phyloP scores from a whole-genome alignment of 1,284 basidiomycete species.

The Apiotrichum gamsii region DNA sequence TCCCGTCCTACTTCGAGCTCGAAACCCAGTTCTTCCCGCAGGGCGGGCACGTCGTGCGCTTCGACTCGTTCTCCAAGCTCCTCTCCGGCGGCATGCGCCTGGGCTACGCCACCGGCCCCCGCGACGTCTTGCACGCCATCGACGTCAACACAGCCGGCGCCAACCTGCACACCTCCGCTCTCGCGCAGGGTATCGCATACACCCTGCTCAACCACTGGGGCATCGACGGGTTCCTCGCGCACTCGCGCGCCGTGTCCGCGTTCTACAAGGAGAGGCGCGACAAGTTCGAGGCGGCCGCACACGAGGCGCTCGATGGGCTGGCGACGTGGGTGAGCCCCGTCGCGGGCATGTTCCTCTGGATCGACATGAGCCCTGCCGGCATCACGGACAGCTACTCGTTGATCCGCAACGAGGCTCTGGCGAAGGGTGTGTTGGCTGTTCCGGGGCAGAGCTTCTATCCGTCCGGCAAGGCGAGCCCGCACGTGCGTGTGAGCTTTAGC shows the following conservation, averaged over 20 bases:
- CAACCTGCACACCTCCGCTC: slow-evolving; percentile 71
- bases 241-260: slow-evolving; percentile 63
- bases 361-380: slow-evolving; percentile 44
- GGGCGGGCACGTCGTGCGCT: slow-evolving; percentile 72
- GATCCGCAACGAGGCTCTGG: slow-evolving; percentile 69
- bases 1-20: slow-evolving; percentile 70
- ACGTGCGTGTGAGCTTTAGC: slow-evolving; percentile 75
- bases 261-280: slow-evolving; percentile 71
- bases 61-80: slow-evolving; percentile 84
- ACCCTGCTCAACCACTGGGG: slow-evolving; percentile 71
- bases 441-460: slow-evolving; percentile 73
- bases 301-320: slow-evolving; percentile 64
- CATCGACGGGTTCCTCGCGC: slow-evolving; percentile 66
- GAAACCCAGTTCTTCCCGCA: slow-evolving; percentile 52
- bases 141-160: slow-evolving; percentile 55
- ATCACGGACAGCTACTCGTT: slow-evolving; percentile 64
- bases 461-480: slow-evolving; percentile 59
- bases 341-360: slow-evolving; percentile 90
- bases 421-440: slow-evolving; percentile 77
- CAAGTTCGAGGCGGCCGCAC: slow-evolving; percentile 74
- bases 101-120: slow-evolving; percentile 77
- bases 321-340: slow-evolving; percentile 79
- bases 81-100: slow-evolving; percentile 61
- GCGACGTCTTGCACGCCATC: slow-evolving; percentile 64
- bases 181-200: slow-evolving; percentile 69